These are phyloP conservation scores for Pythium periplocum DNA, from an alignment of 352 stramenopile genomes.

Conservation along the genomic window DNA sequence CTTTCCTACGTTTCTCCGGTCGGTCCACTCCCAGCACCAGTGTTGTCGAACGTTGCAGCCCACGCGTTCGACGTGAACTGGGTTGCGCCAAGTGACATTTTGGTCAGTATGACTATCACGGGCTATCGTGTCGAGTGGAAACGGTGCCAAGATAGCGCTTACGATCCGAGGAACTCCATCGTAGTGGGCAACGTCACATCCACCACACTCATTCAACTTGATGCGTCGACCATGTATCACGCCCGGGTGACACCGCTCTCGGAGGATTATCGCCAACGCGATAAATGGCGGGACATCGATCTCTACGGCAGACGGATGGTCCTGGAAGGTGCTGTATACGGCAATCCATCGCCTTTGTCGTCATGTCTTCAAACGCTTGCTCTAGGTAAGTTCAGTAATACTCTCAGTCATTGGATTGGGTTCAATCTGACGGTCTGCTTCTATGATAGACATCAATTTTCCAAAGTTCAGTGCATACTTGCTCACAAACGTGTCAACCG, in stretches of 20 bases:
- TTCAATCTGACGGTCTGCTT: too few relatives aligned
- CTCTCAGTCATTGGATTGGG: background rate
- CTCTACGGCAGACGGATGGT: conserved; percentile 72
- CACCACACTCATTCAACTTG: conserved; percentile 79
- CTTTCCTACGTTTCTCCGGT: conserved; percentile 64
- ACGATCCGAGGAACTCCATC: conserved; percentile 22
- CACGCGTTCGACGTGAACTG: conserved; percentile 81
- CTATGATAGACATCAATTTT: conserved; percentile 68
- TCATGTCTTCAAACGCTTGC: conserved; percentile 44
- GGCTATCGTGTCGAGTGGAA: conserved; percentile 76
- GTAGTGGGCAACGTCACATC: conserved; percentile 90
- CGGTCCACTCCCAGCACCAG: conserved; percentile 22
- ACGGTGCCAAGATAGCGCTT: conserved; percentile 23
- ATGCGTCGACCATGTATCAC: conserved; percentile 53
- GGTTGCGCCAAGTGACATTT: conserved; percentile 49
- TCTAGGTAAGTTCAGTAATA: conserved; percentile 24
- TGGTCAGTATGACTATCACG: conserved; percentile 75
- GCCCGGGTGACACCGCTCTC: conserved; percentile 74
- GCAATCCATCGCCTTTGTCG: conserved; percentile 36
- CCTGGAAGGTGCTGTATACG: conserved; percentile 46
- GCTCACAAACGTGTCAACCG: conserved; percentile 71
- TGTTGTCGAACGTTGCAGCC: conserved; percentile 73
- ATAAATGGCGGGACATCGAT: conserved; percentile 66
- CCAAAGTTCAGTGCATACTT: conserved; percentile 57
- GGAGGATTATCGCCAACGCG: conserved; percentile 52